Base-by-base conservation (phyloP, 768 basidiomycete genomes). In the Mycena olivaceomarginata region DNA sequence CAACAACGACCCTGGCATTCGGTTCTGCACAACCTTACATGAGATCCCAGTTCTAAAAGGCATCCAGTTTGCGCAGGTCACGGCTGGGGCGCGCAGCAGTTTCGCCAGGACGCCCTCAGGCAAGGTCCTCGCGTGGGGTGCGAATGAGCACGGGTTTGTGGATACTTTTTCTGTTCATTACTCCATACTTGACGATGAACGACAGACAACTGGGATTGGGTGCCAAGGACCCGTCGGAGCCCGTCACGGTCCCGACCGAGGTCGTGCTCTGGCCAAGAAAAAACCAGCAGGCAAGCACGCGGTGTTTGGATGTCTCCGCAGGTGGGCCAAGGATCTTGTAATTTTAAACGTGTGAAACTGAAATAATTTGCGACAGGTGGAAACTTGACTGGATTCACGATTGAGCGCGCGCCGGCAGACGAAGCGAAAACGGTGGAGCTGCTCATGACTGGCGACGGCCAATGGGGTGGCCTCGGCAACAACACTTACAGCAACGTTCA, bases 71-170 rank as follows among this genome's bases (percentile, higher is more conserved):
- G 90, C 89, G 22, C 93, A 96, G 84, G 88, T 97, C 59, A 93
- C 93, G 40, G 91, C 96, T 37, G 96, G 96, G 3, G 87, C 88
- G 51, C 89, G 93, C 70, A 93, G 91, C 63, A 97, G 95, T 80
- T 96, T 96, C 81, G 93, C 90, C 12, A 88, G 92, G 37, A 96
- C 96, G 0, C 73, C 79, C 4, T 85, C 87, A 3, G 97, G 97
- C 2, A 88, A 92, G 70, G 95, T 98, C 12, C 90, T 99, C 22
- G 96, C 93, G 0, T 98, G 95, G 92, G 97, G 97, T 60, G 96
- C 96, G 1, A 98, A 98, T 82, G 93, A 95, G 78, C 94, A 90
- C 80, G 97, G 97, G 94, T 94, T 76, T 10, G 20, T 31, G 31
- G 31, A 31, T 20, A 5, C 69, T 25, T 37, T 48, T 51, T 80